A percentile compares a stretch with the other conserved stretches of the same genome.
Conservation (phyloP, 495 filamentous ascomycete species). For the Aspergillus nidulans region DNA sequence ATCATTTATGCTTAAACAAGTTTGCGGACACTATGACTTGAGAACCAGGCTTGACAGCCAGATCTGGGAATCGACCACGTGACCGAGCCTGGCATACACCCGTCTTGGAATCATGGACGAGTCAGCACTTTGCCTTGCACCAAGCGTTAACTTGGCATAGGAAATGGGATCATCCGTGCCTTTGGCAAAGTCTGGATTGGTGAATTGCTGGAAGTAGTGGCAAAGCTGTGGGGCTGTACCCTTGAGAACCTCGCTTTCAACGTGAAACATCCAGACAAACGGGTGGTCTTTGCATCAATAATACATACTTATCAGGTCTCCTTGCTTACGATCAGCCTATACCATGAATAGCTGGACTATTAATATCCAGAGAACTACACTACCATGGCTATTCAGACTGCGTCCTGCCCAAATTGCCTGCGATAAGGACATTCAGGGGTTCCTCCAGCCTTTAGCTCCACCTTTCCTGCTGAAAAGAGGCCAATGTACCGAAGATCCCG, state of each 20-base stretch:
- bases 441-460: conserved; percentile 5
- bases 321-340: neutral
- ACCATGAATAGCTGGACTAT: neutral
- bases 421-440: conserved; percentile 10
- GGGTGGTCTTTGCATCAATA: conserved; percentile 5
- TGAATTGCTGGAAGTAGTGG: neutral
- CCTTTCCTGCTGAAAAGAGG: conserved; percentile 2
- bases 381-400: too few species aligned
- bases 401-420: neutral
- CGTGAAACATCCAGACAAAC: conserved; percentile 3
- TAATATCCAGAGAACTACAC: neutral
- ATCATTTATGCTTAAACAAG: too few species aligned
- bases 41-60: too few species aligned
- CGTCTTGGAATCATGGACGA: neutral
- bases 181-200: neutral
- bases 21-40: too few species aligned
- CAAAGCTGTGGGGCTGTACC: neutral
- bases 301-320: neutral
- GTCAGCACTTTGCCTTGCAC: neutral
- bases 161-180: neutral
- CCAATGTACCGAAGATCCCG: conserved; percentile 11
- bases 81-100: too few species aligned
- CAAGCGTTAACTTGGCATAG: conserved; percentile 3
- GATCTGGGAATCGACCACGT: too few species aligned
- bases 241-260: neutral